Evolutionary conservation across 2,329 filamentous ascomycete species (phyloP), one percentile per base, ranked within the genome.

Genomic region (Cladophialophora psammophila): DNA sequence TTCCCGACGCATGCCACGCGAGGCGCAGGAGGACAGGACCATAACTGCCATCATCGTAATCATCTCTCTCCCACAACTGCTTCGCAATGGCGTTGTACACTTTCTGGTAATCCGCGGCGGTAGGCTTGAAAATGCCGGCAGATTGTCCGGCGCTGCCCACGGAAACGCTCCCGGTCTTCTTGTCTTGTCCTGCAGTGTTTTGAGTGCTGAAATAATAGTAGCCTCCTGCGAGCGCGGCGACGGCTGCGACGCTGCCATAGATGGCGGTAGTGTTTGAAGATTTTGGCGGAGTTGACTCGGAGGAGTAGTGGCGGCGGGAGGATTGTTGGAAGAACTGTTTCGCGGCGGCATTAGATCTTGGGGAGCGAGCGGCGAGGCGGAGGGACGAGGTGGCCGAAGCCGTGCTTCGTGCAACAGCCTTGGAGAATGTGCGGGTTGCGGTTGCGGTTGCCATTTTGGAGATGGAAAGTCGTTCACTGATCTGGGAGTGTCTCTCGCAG

Each of bases 11-110:
- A 83, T 98, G 95, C 94, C 95, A 98, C 69, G 93, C 94, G 73
- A 98, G 87, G 75, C 94, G 89, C 71, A 98, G 82, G 64, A 98
- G 85, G 68, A 98, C 93, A 34, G 94, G 95, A 65, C 93, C 94
- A 78, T 96, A 98, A 83, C 91, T 95, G 74, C 95, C 94, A 79
- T 99, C 94, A 76, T 98, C 94, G 79, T 98, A 98, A 73, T 97
- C 91, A 74, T 95, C 92, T 78, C 96, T 89, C 82, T 97, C 92
- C 80, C 95, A 90, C 63, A 98, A 84, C 68, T 85, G 85, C 76
- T 84, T 81, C 63, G 94, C 94, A 74, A 98, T 89, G 76, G 90
- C 90, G 79, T 97, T 87, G 84, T 98, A 98, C 62, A 98, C 92
- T 81, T 92, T 91, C 85, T 97, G 93, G 85, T 97, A 98, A 81